These are phyloP conservation scores for Coniochaeta ligniaria DNA, from an alignment of 2,329 filamentous ascomycete genomes.

Conservation along the genomic window DNA sequence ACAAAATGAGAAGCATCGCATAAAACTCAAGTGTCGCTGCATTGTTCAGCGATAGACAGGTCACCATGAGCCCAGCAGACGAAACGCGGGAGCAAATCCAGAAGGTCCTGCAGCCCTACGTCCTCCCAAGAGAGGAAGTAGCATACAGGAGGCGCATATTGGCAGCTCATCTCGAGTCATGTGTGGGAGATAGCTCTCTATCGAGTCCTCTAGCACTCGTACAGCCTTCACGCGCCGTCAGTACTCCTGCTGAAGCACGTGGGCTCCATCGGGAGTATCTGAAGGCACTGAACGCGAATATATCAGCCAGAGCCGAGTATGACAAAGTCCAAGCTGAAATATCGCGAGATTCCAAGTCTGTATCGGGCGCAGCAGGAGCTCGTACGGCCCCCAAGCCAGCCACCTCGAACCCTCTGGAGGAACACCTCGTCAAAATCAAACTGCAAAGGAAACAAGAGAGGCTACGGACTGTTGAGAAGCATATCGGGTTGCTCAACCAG, in stretches of 20 bases:
- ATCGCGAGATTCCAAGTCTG: conserved; percentile 2
- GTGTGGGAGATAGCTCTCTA: conserved; percentile 33
- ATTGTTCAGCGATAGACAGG: background rate
- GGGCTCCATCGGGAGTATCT: conserved; percentile 49
- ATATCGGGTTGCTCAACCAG: conserved; percentile 41
- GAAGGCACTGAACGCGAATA: conserved; percentile 43
- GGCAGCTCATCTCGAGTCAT: conserved; percentile 44
- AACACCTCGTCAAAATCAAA: conserved; percentile 43
- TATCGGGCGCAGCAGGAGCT: conserved; percentile 15
- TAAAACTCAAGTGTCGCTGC: background rate
- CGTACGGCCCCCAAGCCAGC: background rate
- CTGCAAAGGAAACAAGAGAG: conserved; percentile 44
- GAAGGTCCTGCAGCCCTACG: conserved; percentile 39
- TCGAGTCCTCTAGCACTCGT: conserved; percentile 41
- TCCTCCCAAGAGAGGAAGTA: conserved; percentile 51
- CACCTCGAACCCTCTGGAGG: conserved; percentile 26
- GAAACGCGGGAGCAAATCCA: conserved; percentile 31
- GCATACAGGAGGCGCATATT: conserved; percentile 48
- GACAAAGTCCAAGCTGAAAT: conserved; percentile 18
- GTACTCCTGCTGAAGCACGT: conserved; percentile 25
- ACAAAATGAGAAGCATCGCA: background rate
- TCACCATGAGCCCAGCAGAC: conserved; percentile 19
- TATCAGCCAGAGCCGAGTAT: conserved; percentile 42
- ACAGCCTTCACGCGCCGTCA: conserved; percentile 27
- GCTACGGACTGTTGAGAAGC: conserved; percentile 41